A percentile compares a stretch with the other conserved stretches of the same genome.
These are phyloP conservation scores for Ustilago vetiveriae DNA, from an alignment of 1,284 basidiomycete genomes.

Conservation along the genomic window DNA sequence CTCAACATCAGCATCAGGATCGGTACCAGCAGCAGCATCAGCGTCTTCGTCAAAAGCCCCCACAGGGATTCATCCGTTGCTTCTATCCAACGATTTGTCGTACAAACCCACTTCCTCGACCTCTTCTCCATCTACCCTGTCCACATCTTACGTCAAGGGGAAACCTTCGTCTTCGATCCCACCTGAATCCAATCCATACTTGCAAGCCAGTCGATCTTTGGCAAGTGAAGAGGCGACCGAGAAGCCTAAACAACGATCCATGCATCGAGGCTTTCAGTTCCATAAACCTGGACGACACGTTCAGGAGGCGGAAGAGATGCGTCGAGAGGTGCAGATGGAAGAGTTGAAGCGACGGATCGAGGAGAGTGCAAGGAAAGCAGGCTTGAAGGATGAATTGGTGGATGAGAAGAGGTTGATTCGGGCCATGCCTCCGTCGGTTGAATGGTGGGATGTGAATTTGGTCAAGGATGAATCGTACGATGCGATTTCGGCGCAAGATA, in stretches of 20 bases:
- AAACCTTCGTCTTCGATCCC: conserved; percentile 1
- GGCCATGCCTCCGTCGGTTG: conserved; percentile 83
- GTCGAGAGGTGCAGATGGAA: conserved; percentile 77
- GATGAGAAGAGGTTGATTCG: conserved; percentile 84
- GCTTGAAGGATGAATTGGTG: conserved; percentile 89
- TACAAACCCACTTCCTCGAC: conserved; percentile 8
- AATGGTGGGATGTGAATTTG: conserved; percentile 97
- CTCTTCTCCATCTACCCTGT: not conserved
- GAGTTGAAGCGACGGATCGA: conserved; percentile 91
- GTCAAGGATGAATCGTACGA: conserved; percentile 82
- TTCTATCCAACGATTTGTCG: conserved; percentile 29
- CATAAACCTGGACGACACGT: conserved; percentile 62
- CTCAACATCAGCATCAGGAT: not conserved
- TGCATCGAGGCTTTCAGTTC: conserved; percentile 60
- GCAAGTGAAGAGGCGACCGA: conserved; percentile 17
- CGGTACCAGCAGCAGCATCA: not conserved
- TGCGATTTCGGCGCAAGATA: conserved; percentile 70
- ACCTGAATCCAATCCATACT: conserved; percentile 54
- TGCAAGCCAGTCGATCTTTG: conserved; percentile 30
- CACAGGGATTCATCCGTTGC: conserved; percentile 58
- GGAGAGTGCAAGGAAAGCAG: conserved; percentile 89
- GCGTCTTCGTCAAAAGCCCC: conserved; percentile 27
- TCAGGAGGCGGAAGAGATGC: conserved; percentile 57
- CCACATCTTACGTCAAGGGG: conserved; percentile 17
- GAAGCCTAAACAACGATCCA: conserved; percentile 48